These are phyloP conservation scores for Bryum argenteum DNA, from an alignment of 225 moss, liverwort and hornwort genomes.

Conservation along the genomic window DNA sequence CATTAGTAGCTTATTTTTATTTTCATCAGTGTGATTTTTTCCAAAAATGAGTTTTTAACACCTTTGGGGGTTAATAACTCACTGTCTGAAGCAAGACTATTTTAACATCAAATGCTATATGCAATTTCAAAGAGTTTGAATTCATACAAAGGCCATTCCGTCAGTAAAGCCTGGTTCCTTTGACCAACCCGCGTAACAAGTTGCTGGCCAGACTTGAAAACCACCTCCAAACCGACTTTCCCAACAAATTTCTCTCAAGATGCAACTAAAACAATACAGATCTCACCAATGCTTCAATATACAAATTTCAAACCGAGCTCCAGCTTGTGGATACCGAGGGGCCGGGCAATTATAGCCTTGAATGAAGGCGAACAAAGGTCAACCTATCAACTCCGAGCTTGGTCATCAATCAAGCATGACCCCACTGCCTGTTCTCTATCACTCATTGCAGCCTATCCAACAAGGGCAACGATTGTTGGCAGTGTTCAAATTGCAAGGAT, in stretches of 20 bases:
- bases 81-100: no score
- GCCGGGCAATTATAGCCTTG: slow-evolving; percentile 14
- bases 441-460: slow-evolving; percentile 20
- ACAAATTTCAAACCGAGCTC: slow-evolving; percentile 35
- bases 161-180: slow-evolving; percentile 5
- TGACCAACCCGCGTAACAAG: not conserved
- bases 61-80: no score
- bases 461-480: slow-evolving; percentile 38
- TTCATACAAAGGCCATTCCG: slow-evolving; percentile 7
- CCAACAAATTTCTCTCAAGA: slow-evolving; percentile 12
- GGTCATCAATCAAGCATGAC: slow-evolving; percentile 25
- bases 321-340: slow-evolving; percentile 9
- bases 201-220: not conserved
- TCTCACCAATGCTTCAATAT: slow-evolving; percentile 35
- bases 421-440: slow-evolving; percentile 19
- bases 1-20: no score
- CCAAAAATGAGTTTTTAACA: no score
- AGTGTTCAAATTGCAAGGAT: slow-evolving; percentile 32
- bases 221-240: not conserved
- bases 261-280: slow-evolving; percentile 29
- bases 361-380: not conserved
- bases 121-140: not conserved
- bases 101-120: no score
- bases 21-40: no score
- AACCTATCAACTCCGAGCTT: slow-evolving; percentile 25